Evolutionary conservation across 2,329 filamentous ascomycete genomes (phyloP).

Genomic region (Ceratocystis cacaofunesta): DNA sequence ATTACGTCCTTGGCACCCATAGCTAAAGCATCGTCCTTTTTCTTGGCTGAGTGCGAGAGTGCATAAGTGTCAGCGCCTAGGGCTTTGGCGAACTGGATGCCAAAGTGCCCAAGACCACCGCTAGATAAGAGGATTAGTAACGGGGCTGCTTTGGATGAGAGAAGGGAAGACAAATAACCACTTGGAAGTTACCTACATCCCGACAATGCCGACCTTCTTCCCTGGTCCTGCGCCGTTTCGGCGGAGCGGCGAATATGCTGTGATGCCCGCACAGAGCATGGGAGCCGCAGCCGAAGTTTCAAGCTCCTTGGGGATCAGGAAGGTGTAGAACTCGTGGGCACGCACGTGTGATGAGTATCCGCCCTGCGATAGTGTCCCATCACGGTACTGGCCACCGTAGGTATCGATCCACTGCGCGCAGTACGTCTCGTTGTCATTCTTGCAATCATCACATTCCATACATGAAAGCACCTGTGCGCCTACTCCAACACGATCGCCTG

Average conservation of each 20-base stretch:
- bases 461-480: slow-evolving; percentile 53
- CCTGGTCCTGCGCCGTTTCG: slow-evolving; percentile 57
- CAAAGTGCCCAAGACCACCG: slow-evolving; percentile 57
- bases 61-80: slow-evolving; percentile 41
- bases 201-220: slow-evolving; percentile 59
- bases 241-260: slow-evolving; percentile 60
- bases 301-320: slow-evolving; percentile 59
- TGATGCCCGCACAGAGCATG: slow-evolving; percentile 72
- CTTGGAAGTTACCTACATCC: slow-evolving; percentile 27
- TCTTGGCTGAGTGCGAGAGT: slow-evolving; percentile 40
- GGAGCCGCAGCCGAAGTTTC: slow-evolving; percentile 48
- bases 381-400: slow-evolving; percentile 42
- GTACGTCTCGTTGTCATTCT: slow-evolving; percentile 53
- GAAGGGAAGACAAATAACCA: not conserved
- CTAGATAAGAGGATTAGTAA: not conserved
- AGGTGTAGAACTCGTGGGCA: slow-evolving; percentile 60
- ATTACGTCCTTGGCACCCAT: slow-evolving; percentile 44
- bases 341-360: slow-evolving; percentile 51
- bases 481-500: slow-evolving; percentile 52
- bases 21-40: slow-evolving; percentile 38
- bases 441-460: slow-evolving; percentile 49
- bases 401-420: slow-evolving; percentile 46
- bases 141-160: not conserved
- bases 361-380: slow-evolving; percentile 48
- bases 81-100: slow-evolving; percentile 49